Evolutionary conservation across 768 basidiomycete genomes (phyloP), one percentile per base, ranked within the genome.

Genomic region (Thelephora aurantiotincta): DNA sequence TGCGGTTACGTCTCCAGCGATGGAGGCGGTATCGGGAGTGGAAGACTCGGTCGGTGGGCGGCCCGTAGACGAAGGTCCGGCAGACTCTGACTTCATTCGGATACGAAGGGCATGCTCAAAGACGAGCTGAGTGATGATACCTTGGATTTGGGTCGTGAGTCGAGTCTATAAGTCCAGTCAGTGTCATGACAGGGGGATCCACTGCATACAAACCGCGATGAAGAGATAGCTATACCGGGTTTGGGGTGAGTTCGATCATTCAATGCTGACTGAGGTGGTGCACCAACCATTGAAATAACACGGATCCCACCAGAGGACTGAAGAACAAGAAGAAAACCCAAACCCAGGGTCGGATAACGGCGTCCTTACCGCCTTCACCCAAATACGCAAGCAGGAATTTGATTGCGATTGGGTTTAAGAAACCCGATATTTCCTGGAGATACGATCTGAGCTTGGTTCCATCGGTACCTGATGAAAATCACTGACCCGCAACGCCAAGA

Each of bases 41-140:
- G 53, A 55, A 33, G 51, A 42, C 5, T 36, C 48, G 6, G 49
- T 52, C 2, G 55, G 47, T 13, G 42, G 54, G 7, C 52, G 26
- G 9, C 26, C 9, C 9, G 9, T 9, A 30, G 26, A 30, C 14
- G 38, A 41, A 7, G 38, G 12, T 3, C 42, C 50, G 1, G 50
- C 38, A 1, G 50, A 45, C 35, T 72, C 71, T 16, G 76, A 69
- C 47, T 72, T 75, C 62, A 80, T 67, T 30, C 82, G 71, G 37
- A 85, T 75, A 26, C 78, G 71, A 6, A 89, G 68, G 1, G 75
- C 61, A 51, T 77, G 75, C 45, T 74, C 68, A 57, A 76, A 75
- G 18, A 77, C 57, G 14, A 76, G 65, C 54, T 74, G 68, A 5
- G 73, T 75, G 43, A 77, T 54, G 48, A 77, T 64, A 26, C 64